These are phyloP conservation scores for Elaeagnus macrophylla DNA, from an alignment of 306 rosid species.

Conservation along the genomic window DNA sequence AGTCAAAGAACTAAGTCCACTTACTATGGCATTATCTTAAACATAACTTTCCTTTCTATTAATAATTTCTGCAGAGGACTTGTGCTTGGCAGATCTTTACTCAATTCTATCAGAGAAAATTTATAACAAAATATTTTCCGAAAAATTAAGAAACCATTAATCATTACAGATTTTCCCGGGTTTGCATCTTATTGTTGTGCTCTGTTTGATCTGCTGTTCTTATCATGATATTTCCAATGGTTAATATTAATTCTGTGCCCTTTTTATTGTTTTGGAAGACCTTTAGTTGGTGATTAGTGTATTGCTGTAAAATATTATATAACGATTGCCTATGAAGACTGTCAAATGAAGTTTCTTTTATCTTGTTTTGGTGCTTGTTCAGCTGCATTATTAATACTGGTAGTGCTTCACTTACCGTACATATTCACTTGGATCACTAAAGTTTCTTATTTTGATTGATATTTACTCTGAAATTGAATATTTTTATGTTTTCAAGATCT, in stretches of 20 bases:
- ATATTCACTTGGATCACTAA: too few relatives aligned
- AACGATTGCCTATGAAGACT: too few relatives aligned
- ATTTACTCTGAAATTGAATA: too few relatives aligned
- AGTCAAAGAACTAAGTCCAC: conserved; percentile 37
- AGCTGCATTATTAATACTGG: too few relatives aligned
- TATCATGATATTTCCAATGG: conserved; percentile 1
- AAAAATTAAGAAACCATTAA: not conserved
- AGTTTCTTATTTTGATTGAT: too few relatives aligned
- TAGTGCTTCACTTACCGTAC: too few relatives aligned
- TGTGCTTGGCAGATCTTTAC: conserved; percentile 29
- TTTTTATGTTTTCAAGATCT: too few relatives aligned
- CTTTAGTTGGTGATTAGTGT: not conserved
- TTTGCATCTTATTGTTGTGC: conserved; percentile 12
- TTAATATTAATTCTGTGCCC: not conserved
- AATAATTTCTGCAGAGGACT: conserved; percentile 43
- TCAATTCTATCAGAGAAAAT: conserved; percentile 21
- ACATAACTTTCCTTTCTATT: conserved; percentile 26
- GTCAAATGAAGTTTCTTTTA: not conserved
- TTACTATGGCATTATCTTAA: conserved; percentile 1
- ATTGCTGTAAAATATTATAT: too few relatives aligned
- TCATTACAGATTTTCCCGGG: conserved; percentile 4
- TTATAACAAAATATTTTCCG: conserved; percentile 12
- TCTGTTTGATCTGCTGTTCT: conserved; percentile 14
- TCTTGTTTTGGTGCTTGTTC: too few relatives aligned
- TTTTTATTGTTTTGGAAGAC: conserved; percentile 9